These are phyloP conservation scores for Diaporthe capsici DNA, from an alignment of 2,329 filamentous ascomycete genomes.

Conservation along the genomic window DNA sequence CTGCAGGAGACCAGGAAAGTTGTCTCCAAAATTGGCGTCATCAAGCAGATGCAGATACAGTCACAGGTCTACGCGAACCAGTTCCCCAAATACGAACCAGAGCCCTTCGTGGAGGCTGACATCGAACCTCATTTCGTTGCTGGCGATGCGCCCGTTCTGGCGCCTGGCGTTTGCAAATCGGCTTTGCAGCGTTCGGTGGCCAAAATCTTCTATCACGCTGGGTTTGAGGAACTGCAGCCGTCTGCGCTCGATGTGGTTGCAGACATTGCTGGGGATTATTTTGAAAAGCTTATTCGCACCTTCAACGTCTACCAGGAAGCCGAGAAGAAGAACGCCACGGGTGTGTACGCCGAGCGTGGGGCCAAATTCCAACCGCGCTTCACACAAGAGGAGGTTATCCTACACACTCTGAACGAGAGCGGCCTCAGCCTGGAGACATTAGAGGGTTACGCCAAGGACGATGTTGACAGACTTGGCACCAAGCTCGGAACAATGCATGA, in stretches of 20 bases:
- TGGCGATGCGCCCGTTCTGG: conserved; percentile 90
- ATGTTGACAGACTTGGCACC: conserved; percentile 86
- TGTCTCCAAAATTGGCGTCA: conserved; percentile 95
- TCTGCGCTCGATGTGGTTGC: conserved; percentile 93
- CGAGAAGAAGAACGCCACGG: conserved; percentile 77
- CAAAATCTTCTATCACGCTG: conserved; percentile 95
- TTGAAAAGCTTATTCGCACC: conserved; percentile 84
- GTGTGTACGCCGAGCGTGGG: conserved; percentile 56
- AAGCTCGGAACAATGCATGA: conserved; percentile 91
- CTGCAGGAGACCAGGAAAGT: conserved; percentile 98
- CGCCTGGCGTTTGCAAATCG: conserved; percentile 83
- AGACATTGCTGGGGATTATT: conserved; percentile 90
- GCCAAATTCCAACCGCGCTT: conserved; percentile 74
- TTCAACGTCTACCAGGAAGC: conserved; percentile 87
- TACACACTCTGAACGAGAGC: conserved; percentile 88
- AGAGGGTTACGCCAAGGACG: conserved; percentile 91
- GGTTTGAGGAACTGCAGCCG: conserved; percentile 97
- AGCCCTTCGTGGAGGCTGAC: conserved; percentile 89
- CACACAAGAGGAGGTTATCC: conserved; percentile 85
- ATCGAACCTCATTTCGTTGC: conserved; percentile 90
- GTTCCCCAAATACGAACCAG: conserved; percentile 94
- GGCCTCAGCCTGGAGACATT: conserved; percentile 86
- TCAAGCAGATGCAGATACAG: conserved; percentile 99
- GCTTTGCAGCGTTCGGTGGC: conserved; percentile 91
- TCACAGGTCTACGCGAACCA: conserved; percentile 98